Evolutionary conservation across 208 protist genomes (phyloP).

Genomic region (Leishmania martiniquensis): DNA sequence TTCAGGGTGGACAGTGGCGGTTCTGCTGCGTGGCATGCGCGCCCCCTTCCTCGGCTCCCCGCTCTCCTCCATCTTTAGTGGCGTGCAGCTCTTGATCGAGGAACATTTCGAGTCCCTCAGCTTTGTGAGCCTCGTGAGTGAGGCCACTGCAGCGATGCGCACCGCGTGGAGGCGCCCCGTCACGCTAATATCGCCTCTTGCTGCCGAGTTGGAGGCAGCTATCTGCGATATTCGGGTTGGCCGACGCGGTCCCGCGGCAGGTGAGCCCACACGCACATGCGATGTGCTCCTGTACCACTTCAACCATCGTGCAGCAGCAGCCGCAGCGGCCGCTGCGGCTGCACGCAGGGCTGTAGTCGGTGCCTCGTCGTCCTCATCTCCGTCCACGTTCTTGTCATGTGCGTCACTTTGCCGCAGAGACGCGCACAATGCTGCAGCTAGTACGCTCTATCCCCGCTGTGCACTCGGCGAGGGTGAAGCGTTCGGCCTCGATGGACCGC

Average conservation of each 20-base stretch:
- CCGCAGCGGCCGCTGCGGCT: background rate
- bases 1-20: constrained; percentile 55
- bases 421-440: background rate
- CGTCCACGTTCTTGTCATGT: background rate
- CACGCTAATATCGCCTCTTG: constrained; percentile 9
- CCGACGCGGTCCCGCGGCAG: constrained; percentile 7
- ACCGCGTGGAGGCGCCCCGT: constrained; percentile 11
- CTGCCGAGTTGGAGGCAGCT: constrained; percentile 16
- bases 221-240: constrained; percentile 16
- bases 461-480: constrained; percentile 9
- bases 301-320: background rate
- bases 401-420: background rate
- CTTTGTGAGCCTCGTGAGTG: constrained; percentile 23
- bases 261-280: background rate
- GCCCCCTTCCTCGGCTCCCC: constrained; percentile 56
- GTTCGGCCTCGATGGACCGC: constrained; percentile 2
- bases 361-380: background rate
- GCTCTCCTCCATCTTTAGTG: constrained; percentile 49
- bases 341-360: background rate
- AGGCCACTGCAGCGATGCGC: constrained; percentile 20
- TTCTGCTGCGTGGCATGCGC: constrained; percentile 43
- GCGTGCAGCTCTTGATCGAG: constrained; percentile 47
- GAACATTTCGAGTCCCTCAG: constrained; percentile 31
- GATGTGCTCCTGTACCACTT: constrained; percentile 27
- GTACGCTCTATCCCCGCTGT: background rate